These are phyloP conservation scores for Gossypium turneri DNA, from an alignment of 345 rosid species.

Conservation along the genomic window DNA sequence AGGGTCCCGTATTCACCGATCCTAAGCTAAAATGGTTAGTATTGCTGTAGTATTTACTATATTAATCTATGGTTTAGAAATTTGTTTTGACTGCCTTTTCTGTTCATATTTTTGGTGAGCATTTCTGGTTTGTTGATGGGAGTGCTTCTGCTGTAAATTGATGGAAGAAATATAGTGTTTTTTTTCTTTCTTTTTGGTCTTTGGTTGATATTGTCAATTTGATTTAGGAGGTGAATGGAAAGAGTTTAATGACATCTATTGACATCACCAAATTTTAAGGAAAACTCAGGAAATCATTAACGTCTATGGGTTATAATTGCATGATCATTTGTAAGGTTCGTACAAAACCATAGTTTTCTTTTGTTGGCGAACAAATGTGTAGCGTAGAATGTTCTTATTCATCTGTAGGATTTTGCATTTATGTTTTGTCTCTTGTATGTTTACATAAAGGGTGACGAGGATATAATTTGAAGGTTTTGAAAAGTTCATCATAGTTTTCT, in stretches of 20 bases:
- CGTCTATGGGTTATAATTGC: background rate
- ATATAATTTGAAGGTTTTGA: background rate
- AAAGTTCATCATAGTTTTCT: background rate
- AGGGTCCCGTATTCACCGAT: slow-evolving; percentile 85
- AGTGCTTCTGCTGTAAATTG: background rate
- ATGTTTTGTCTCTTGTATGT: background rate
- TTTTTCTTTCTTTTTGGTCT: background rate
- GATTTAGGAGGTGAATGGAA: background rate
- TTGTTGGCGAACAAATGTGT: background rate
- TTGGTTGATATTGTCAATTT: background rate
- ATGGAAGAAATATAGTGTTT: background rate
- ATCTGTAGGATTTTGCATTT: background rate
- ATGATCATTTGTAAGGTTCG: background rate
- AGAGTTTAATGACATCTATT: background rate
- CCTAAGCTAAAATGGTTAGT: slow-evolving; percentile 83
- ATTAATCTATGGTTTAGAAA: background rate
- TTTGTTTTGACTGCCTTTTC: slow-evolving; percentile 6
- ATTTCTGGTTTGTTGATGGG: background rate
- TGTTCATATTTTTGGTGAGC: background rate
- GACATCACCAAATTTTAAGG: background rate
- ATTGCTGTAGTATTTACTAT: background rate
- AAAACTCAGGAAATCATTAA: background rate
- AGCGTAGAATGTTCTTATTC: background rate
- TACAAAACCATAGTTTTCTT: background rate
- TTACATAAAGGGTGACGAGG: background rate